Evolutionary conservation across 2,329 filamentous ascomycete species (phyloP).

Genomic region (Penicillium sp.): DNA sequence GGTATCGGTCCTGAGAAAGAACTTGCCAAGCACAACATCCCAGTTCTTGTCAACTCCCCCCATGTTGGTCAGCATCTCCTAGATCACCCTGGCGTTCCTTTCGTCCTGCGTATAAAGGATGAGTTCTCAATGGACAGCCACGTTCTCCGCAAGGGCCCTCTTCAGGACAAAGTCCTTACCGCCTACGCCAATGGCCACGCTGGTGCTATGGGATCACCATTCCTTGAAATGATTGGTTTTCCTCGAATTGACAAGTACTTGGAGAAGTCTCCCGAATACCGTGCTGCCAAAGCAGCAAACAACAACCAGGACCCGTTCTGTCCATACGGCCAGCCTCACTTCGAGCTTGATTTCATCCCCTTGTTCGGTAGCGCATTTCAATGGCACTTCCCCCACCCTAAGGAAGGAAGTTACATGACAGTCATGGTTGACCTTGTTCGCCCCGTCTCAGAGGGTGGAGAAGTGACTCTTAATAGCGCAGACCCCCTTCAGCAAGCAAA

Average conservation of each 20-base stretch:
- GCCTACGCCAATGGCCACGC: constrained; percentile 45
- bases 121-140: constrained; percentile 46
- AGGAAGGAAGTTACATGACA: neutral
- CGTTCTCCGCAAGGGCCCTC: constrained; percentile 42
- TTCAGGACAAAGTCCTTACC: constrained; percentile 31
- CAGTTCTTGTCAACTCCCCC: constrained; percentile 34
- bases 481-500: neutral
- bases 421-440: constrained; percentile 60
- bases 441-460: constrained; percentile 47
- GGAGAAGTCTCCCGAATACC: constrained; percentile 54
- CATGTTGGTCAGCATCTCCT: constrained; percentile 34
- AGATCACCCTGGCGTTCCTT: constrained; percentile 46
- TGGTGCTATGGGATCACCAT: constrained; percentile 47
- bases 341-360: constrained; percentile 65
- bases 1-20: constrained; percentile 48
- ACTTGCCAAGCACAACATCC: constrained; percentile 28
- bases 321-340: constrained; percentile 62
- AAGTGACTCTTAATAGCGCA: constrained; percentile 20
- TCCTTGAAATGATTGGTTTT: constrained; percentile 47
- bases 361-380: constrained; percentile 60
- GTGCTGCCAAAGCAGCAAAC: constrained; percentile 48
- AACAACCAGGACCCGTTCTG: constrained; percentile 57
- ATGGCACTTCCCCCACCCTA: constrained; percentile 43
- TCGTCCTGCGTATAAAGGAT: constrained; percentile 49
- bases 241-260: constrained; percentile 61